Conservation (phyloP, 208 protist genomes). For the Wallacemonas sp. region DNA sequence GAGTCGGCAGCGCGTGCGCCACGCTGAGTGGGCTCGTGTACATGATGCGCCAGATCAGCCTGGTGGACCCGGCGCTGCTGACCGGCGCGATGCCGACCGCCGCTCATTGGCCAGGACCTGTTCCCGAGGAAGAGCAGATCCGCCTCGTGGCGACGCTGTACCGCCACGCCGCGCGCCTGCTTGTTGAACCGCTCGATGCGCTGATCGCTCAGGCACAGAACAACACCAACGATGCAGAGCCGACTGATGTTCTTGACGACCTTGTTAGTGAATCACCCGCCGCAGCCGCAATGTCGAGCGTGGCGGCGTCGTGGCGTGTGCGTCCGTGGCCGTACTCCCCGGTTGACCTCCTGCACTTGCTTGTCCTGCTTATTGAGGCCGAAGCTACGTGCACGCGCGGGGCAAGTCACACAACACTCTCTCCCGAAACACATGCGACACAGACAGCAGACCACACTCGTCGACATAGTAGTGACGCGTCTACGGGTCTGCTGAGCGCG, state of each 20-base stretch:
- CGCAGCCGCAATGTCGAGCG: too few relatives aligned
- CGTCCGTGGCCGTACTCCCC: slow-evolving; percentile 7
- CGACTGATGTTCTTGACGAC: too few relatives aligned
- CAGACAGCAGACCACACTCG: not conserved
- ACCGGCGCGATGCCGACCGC: not conserved
- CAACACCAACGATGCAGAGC: not conserved
- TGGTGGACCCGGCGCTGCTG: slow-evolving; percentile 11
- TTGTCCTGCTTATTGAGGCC: slow-evolving; percentile 4
- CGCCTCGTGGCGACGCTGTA: slow-evolving; percentile 2
- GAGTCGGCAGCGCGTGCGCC: not conserved
- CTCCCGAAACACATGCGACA: not conserved
- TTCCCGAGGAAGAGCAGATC: not conserved
- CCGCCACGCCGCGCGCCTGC: not conserved
- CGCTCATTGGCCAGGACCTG: not conserved
- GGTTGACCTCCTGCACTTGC: not conserved
- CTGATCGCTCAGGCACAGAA: not conserved
- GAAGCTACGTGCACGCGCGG: not conserved
- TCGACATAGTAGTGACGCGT: not conserved
- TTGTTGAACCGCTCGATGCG: slow-evolving; percentile 5
- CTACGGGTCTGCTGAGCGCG: not conserved
- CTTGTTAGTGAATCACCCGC: too few relatives aligned
- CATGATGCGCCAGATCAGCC: not conserved
- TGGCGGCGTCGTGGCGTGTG: too few relatives aligned
- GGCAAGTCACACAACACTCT: not conserved
- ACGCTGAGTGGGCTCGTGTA: slow-evolving; percentile 2